Conservation (phyloP, 768 basidiomycete genomes). For the Hericium alpestre region DNA sequence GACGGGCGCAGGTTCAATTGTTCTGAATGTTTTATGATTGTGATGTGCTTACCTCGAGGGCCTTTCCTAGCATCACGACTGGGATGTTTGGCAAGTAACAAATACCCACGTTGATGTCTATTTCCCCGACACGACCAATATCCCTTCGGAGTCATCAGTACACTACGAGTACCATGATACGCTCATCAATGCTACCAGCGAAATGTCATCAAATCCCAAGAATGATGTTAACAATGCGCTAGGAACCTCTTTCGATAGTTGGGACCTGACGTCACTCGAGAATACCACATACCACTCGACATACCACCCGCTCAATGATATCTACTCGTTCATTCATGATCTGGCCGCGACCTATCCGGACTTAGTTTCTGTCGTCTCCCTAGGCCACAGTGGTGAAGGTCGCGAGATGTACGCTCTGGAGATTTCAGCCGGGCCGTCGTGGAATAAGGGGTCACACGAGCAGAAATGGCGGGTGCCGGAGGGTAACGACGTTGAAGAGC, state of each 20-base stretch:
- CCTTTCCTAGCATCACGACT: conserved; percentile 28
- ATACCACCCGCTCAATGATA: conserved; percentile 50
- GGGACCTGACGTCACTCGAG: conserved; percentile 18
- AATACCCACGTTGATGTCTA: conserved; percentile 41
- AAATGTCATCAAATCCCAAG: background rate
- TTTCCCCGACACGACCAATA: conserved; percentile 20
- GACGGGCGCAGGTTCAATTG: background rate
- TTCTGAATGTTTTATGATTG: background rate
- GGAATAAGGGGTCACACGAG: conserved; percentile 5
- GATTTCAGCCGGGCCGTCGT: conserved; percentile 26
- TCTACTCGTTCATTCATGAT: conserved; percentile 40
- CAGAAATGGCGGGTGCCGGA: conserved; percentile 3
- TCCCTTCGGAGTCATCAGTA: background rate
- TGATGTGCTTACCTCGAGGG: background rate
- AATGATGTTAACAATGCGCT: no score
- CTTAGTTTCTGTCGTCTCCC: conserved; percentile 29
- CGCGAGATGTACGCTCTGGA: conserved; percentile 46
- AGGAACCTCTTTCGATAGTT: background rate
- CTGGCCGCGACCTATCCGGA: conserved; percentile 37
- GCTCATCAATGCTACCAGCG: conserved; percentile 14
- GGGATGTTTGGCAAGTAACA: conserved; percentile 44
- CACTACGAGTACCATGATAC: conserved; percentile 16
- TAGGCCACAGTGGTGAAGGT: conserved; percentile 52
- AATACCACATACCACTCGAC: conserved; percentile 27
- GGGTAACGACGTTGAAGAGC: conserved; percentile 18